Base-by-base conservation (phyloP, 2,329 filamentous ascomycete species). In the Neofusicoccum cordaticola region DNA sequence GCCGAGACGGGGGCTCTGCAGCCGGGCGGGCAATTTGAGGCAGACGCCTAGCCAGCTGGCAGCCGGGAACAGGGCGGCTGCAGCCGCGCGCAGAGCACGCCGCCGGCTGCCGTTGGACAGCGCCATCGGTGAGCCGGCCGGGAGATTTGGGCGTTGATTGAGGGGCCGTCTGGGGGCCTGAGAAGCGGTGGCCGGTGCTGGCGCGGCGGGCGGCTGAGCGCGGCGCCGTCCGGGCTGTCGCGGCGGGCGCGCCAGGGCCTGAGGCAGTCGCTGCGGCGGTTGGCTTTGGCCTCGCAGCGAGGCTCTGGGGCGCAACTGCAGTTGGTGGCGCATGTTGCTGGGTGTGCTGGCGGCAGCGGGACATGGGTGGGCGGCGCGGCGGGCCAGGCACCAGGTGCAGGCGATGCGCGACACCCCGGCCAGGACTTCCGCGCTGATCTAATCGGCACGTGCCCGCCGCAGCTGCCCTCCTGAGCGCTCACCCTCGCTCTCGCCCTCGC, bases 171-270 rank as follows among this genome's bases (percentile, higher is more conserved):
- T 12, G 56, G 56, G 42, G 56, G 56, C 56, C 56, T 60, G 56
- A 60, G 56, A 47, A 37, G 56, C n/a, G 41, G 56, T 60, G 56
- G 56, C 42, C 56, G 56, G 41, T 58, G 56, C 53, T 17, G 17
- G 34, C 17, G 17, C 5, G 8, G 52, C 27, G 19, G 39, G 52
- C 52, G 52, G 17, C 35, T 39, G 17, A 35, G 13, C 3, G n/a
- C 34, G 51, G 34, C 51, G 51, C n/a, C 34, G 17, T 35, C 6
- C 50, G 15, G n/a, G 31, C 31, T 17, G 13, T 39, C 37, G 37
- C 11, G 6, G 37, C 37, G 37, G 11, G 37, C 50, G 50, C n/a
- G 50, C 31, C n/a, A 39, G 50, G 37, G 34, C 37, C 12, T 31
- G 52, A 42, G 37, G 37, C 52, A 31, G 52, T 15, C 17, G 51